Conservation (phyloP, 768 basidiomycete species). For the Pisolithus albus region DNA sequence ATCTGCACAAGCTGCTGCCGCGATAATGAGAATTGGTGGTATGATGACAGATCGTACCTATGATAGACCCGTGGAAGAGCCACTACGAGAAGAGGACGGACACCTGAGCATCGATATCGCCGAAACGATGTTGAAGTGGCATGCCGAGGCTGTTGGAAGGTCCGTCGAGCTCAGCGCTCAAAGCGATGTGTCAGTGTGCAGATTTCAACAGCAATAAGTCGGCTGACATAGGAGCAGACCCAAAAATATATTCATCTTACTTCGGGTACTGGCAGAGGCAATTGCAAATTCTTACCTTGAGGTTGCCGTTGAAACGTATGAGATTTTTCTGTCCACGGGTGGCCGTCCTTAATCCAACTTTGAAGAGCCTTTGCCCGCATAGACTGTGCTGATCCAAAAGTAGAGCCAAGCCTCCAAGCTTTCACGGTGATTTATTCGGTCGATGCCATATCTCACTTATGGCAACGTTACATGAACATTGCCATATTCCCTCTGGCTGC, state of each 20-base stretch:
- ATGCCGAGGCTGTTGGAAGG: conserved; percentile 93
- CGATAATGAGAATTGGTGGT: conserved; percentile 86
- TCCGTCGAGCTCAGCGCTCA: conserved; percentile 82
- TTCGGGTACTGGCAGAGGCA: conserved; percentile 81
- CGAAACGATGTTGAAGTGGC: conserved; percentile 93
- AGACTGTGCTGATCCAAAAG: conserved; percentile 66
- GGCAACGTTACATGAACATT: conserved; percentile 93
- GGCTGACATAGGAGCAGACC: conserved; percentile 43
- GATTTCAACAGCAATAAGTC: not conserved
- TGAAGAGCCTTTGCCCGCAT: conserved; percentile 62
- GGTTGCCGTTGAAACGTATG: conserved; percentile 87
- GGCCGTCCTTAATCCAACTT: conserved; percentile 1
- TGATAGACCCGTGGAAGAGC: conserved; percentile 59
- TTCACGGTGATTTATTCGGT: conserved; percentile 60
- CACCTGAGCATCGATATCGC: conserved; percentile 65
- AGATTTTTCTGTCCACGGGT: conserved; percentile 3
- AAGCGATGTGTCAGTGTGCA: conserved; percentile 70
- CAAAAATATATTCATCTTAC: conserved; percentile 79
- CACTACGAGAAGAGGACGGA: conserved; percentile 76
- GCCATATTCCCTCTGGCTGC: conserved; percentile 84
- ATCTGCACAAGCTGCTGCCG: conserved; percentile 81
- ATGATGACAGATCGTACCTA: conserved; percentile 48
- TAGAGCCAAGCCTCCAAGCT: conserved; percentile 72
- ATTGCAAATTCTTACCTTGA: conserved; percentile 82
- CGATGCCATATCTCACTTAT: conserved; percentile 89